phyloP scores from a whole-genome alignment of 2,329 filamentous ascomycete species.

The Phialocephala subalpina region DNA sequence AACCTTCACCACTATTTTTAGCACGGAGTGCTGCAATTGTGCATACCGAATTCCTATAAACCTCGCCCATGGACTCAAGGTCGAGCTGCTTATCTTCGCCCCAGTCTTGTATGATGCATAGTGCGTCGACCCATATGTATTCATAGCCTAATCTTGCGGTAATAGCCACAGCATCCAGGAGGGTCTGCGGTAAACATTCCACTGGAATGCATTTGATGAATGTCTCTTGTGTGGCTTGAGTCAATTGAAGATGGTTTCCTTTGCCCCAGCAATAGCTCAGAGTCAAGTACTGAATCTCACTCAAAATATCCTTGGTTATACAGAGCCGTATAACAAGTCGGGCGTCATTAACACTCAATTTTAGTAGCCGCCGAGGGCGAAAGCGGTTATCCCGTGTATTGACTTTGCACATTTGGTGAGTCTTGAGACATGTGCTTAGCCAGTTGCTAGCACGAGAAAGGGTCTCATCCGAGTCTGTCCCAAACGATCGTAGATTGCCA shows the following conservation, averaged over 20 bases:
- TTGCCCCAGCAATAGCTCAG: slow-evolving; percentile 14
- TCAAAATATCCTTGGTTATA: no score
- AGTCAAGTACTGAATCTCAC: slow-evolving; percentile 22
- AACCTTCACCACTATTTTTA: neutral
- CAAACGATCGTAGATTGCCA: no score
- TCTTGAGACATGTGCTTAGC: no score
- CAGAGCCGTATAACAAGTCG: no score
- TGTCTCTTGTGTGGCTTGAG: neutral
- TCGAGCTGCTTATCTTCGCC: neutral
- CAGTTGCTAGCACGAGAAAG: no score
- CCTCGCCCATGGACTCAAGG: neutral
- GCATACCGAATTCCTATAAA: neutral
- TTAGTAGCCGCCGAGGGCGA: no score
- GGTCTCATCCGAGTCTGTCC: no score
- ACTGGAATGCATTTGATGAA: neutral
- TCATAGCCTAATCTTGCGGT: slow-evolving; percentile 24
- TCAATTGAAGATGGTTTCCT: neutral
- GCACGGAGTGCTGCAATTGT: neutral
- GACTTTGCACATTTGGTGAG: no score
- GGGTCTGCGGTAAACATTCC: slow-evolving; percentile 25
- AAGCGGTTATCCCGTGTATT: no score
- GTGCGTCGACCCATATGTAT: slow-evolving; percentile 39
- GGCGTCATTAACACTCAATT: no score
- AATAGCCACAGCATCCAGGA: slow-evolving; percentile 34
- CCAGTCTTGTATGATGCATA: slow-evolving; percentile 30